Conservation (phyloP, 2,329 filamentous ascomycete genomes). For the Incumbomyces lentus region DNA sequence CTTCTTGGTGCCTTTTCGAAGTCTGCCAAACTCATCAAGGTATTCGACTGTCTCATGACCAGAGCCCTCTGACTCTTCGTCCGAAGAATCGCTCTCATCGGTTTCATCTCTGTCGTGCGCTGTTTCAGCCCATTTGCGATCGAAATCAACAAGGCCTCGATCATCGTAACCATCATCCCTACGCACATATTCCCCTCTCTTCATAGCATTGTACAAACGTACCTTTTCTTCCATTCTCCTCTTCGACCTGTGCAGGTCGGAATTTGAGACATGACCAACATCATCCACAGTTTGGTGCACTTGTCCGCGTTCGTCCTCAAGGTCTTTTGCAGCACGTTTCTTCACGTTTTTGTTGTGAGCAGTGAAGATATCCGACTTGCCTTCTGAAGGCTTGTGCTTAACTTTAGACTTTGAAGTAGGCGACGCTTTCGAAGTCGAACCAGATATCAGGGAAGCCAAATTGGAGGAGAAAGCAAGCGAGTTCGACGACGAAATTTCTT, state of each 20-base stretch:
- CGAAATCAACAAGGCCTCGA: constrained; percentile 70
- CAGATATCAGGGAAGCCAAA: constrained; percentile 68
- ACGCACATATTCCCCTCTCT: constrained; percentile 69
- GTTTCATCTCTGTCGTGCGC: constrained; percentile 35
- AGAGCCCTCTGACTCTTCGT: constrained; percentile 31
- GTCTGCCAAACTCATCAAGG: constrained; percentile 85
- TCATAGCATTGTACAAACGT: constrained; percentile 77
- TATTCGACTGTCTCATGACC: constrained; percentile 67
- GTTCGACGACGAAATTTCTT: constrained; percentile 56
- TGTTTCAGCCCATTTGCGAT: constrained; percentile 82
- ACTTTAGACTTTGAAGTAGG: constrained; percentile 25
- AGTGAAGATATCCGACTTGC: constrained; percentile 60
- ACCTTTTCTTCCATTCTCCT: constrained; percentile 85
- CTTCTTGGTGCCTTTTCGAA: constrained; percentile 58
- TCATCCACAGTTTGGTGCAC: constrained; percentile 52
- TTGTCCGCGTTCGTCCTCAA: constrained; percentile 45
- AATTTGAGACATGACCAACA: constrained; percentile 49
- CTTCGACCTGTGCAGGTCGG: constrained; percentile 54
- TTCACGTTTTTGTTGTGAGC: constrained; percentile 52
- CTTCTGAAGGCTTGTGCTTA: constrained; percentile 34
- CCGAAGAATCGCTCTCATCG: constrained; percentile 24
- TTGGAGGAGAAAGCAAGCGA: constrained; percentile 81
- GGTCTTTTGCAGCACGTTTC: constrained; percentile 53
- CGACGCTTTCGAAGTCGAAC: constrained; percentile 34
- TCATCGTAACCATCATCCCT: constrained; percentile 29